phyloP scores from a whole-genome alignment of 208 protist species.

The Leishmania martiniquensis region DNA sequence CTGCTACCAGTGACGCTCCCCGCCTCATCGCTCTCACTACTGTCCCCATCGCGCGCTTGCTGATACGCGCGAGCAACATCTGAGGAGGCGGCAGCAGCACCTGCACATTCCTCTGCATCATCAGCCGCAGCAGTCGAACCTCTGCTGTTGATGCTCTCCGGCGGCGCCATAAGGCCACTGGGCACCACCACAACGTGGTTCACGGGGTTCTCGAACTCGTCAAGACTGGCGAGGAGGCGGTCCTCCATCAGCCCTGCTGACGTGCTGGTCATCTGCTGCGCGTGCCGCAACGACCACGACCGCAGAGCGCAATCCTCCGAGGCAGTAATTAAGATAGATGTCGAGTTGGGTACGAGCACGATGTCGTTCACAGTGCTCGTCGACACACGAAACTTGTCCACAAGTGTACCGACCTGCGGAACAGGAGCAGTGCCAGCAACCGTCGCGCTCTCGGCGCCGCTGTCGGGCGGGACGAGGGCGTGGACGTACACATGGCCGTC shows the following conservation, averaged over 20 bases:
- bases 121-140: slow-evolving; percentile 8
- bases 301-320: slow-evolving; percentile 82
- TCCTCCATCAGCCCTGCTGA: slow-evolving; percentile 38
- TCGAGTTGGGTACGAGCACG: slow-evolving; percentile 40
- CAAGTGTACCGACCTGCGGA: slow-evolving; percentile 38
- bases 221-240: slow-evolving; percentile 68
- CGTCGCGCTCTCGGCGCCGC: slow-evolving; percentile 1
- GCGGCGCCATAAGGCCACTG: slow-evolving; percentile 19
- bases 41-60: background rate
- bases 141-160: slow-evolving; percentile 4
- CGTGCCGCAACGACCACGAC: slow-evolving; percentile 61
- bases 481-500: slow-evolving; percentile 86
- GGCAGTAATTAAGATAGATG: slow-evolving; percentile 59
- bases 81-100: slow-evolving; percentile 3
- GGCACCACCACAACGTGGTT: slow-evolving; percentile 79
- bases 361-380: slow-evolving; percentile 86
- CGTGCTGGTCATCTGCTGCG: slow-evolving; percentile 18
- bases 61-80: background rate
- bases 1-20: background rate
- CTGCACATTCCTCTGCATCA: background rate
- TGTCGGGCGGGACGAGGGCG: slow-evolving; percentile 24
- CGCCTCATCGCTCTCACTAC: slow-evolving; percentile 3
- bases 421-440: background rate
- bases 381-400: slow-evolving; percentile 75
- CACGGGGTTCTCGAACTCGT: slow-evolving; percentile 86